A percentile compares a stretch with the other conserved stretches of the same genome.
phyloP scores from a whole-genome alignment of 2,329 filamentous ascomycete species.

The Tetracladium maxilliforme region DNA sequence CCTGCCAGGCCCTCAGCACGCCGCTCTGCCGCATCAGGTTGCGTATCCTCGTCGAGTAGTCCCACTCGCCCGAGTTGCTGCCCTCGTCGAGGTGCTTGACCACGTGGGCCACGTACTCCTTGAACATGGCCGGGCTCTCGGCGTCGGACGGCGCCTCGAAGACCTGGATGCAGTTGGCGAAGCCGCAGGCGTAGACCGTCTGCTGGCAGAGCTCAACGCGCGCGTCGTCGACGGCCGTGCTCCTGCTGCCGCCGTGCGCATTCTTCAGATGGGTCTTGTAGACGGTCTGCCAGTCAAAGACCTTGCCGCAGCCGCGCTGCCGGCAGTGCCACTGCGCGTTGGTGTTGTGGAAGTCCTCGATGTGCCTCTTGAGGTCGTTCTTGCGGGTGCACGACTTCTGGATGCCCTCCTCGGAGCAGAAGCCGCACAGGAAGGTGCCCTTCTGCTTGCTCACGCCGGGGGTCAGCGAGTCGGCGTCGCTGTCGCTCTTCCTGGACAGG shows the following conservation, averaged over 20 bases:
- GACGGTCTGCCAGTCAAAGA: slow-evolving; percentile 31
- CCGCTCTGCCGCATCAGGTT: slow-evolving; percentile 26
- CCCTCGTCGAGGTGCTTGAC: slow-evolving; percentile 30
- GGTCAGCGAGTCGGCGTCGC: no score
- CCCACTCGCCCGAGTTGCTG: slow-evolving; percentile 23
- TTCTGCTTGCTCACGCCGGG: no score
- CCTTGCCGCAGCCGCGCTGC: slow-evolving; percentile 24
- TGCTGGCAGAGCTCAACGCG: slow-evolving; percentile 28
- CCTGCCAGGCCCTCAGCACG: slow-evolving; percentile 21
- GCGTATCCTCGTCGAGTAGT: slow-evolving; percentile 26
- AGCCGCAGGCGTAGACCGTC: slow-evolving; percentile 32
- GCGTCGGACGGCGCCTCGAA: slow-evolving; percentile 25
- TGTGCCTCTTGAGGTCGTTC: slow-evolving; percentile 32
- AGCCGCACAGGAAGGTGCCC: slow-evolving; percentile 23
- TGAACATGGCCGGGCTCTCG: slow-evolving; percentile 22
- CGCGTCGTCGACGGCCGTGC: slow-evolving; percentile 24
- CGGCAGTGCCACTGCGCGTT: slow-evolving; percentile 30
- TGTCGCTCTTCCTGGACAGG: no score
- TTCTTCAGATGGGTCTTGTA: slow-evolving; percentile 31
- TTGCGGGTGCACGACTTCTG: slow-evolving; percentile 27
- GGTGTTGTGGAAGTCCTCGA: slow-evolving; percentile 30
- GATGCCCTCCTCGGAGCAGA: slow-evolving; percentile 27
- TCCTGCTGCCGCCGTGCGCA: slow-evolving; percentile 24
- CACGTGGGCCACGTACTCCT: slow-evolving; percentile 29
- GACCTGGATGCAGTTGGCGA: slow-evolving; percentile 25